A percentile compares a stretch with the other conserved stretches of the same genome.
Evolutionary conservation across 2,329 filamentous ascomycete species (phyloP).

Genomic region (Venturia effusa): DNA sequence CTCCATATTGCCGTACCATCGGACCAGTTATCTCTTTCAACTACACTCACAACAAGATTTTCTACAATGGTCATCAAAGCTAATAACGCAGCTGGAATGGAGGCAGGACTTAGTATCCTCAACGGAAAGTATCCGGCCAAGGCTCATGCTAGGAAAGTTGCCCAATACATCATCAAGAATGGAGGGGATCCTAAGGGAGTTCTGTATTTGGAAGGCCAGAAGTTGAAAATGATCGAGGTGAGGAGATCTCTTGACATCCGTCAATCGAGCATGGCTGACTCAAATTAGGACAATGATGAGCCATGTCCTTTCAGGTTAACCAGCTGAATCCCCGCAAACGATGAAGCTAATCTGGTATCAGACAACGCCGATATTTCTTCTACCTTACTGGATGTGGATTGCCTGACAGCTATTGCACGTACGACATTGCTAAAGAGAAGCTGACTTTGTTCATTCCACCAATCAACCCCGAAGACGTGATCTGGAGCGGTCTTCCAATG

Average conservation of each 20-base stretch:
- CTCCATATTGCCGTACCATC: not conserved
- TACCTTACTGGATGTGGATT: conserved; percentile 82
- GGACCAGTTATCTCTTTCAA: not conserved
- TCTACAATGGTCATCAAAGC: not conserved
- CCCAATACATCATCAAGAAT: conserved; percentile 59
- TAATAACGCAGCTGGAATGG: conserved; percentile 4
- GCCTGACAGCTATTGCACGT: conserved; percentile 69
- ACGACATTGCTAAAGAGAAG: conserved; percentile 63
- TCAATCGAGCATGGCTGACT: not conserved
- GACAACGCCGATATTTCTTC: conserved; percentile 87
- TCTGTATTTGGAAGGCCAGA: conserved; percentile 80
- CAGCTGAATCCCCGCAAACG: conserved; percentile 13
- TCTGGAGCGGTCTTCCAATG: conserved; percentile 86
- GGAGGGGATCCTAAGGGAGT: conserved; percentile 56
- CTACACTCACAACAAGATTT: not conserved
- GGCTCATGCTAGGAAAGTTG: conserved; percentile 73
- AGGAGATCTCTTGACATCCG: not conserved
- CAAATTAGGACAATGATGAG: conserved; percentile 63
- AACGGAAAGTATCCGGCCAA: conserved; percentile 69
- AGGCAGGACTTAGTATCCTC: conserved; percentile 23
- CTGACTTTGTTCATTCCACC: conserved; percentile 87
- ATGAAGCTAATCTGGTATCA: conserved; percentile 24
- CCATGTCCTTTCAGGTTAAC: conserved; percentile 65
- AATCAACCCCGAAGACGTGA: conserved; percentile 74
- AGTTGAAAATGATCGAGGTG: conserved; percentile 64